A percentile compares a stretch with the other conserved stretches of the same genome.
phyloP scores from a whole-genome alignment of 1,284 basidiomycete species.

The Fomitopsis pinicola region DNA sequence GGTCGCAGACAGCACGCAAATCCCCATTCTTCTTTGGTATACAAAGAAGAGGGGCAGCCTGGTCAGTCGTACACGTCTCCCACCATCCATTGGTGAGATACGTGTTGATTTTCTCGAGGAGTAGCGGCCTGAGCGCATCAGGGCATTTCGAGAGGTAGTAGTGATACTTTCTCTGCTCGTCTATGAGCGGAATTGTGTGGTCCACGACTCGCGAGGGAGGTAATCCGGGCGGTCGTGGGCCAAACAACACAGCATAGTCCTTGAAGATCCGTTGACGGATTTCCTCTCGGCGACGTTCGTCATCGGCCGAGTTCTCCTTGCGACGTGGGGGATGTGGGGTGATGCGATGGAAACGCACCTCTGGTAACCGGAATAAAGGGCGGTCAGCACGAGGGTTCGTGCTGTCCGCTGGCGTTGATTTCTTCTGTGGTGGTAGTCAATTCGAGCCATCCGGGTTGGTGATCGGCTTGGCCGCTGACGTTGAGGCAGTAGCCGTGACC shows the following conservation, averaged over 20 bases:
- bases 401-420: no score
- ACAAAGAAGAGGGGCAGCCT: conserved; percentile 19
- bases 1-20: conserved; percentile 12
- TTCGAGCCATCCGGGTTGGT: no score
- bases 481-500: no score
- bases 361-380: no score
- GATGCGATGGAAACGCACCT: no score
- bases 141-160: conserved; percentile 21
- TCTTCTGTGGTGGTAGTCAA: no score
- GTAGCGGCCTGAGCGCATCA: conserved; percentile 12
- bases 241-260: background rate
- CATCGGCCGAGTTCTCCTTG: no score
- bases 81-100: conserved; percentile 24
- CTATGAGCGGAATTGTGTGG: conserved; percentile 23
- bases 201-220: conserved; percentile 19
- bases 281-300: no score
- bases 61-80: conserved; percentile 3
- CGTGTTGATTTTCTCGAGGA: conserved; percentile 19
- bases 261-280: background rate
- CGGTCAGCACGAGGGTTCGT: no score
- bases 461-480: no score
- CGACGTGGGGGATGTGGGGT: no score
- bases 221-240: conserved; percentile 1
- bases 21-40: conserved; percentile 20
- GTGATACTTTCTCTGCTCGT: conserved; percentile 18